Evolutionary conservation across 1,284 basidiomycete species (phyloP), one percentile per base, ranked within the genome.

Genomic region (Ceratobasidium sp.): DNA sequence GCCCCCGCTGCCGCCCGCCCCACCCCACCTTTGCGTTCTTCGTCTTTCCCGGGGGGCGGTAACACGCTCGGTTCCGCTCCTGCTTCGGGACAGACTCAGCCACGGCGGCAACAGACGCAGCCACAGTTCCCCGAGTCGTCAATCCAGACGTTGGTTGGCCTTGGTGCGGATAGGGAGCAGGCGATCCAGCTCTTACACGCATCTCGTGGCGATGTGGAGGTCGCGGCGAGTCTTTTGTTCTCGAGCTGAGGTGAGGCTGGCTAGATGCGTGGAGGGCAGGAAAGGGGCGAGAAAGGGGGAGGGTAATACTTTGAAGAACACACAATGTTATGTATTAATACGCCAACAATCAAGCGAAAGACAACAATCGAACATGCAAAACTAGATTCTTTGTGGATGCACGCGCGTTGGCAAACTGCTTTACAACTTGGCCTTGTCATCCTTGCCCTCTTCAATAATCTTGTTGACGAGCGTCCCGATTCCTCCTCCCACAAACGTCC

Each of bases 141-240:
- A 13, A 87, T 94, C 68, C 79, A 81, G 31, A 83, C 85, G 11
- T 80, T 98, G 11, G 87, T 94, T 82, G 87, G 86, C 39, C 84
- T 97, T 0, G 96, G 96, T 1, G 93, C 88, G 1, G 84, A 88
- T 19, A 85, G 90, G 74, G 90, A 93, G 63, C 83, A 91, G 37
- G 96, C 96, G 0, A 88, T 94, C 16, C 87, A 87, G 68, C 85
- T 91, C 27, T 84, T 98, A 72, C 88, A 92, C 24, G 92, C 93
- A 5, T 87, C 93, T 0, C 89, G 88, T 1, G 96, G 96, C 0
- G 95, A 97, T 79, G 84, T 96, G 6, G 95, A 98, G 76, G 85
- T 93, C 22, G 96, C 96, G 2, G 96, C 94, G 3, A 94, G 93
- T 43, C 83, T 97, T 81, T 82, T 98, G 64, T 98, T 98, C 81